A percentile compares a stretch with the other conserved stretches of the same genome.
Evolutionary conservation across 805 yeast genomes (phyloP).

Genomic region (Kazachstania psychrophila): DNA sequence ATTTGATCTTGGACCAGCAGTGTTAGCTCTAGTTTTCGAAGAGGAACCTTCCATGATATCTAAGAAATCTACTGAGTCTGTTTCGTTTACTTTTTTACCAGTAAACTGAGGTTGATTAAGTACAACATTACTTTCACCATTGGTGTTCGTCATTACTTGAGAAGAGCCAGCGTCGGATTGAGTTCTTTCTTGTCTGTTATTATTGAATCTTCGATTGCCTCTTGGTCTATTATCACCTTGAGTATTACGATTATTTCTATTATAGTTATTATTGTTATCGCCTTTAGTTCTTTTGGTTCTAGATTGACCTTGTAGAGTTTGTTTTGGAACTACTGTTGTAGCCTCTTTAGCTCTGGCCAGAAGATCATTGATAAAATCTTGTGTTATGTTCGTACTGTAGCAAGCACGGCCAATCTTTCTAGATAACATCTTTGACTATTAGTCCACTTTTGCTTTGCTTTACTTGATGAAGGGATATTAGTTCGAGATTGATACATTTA

Average conservation of each 20-base stretch:
- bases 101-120: conserved; percentile 4
- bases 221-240: background rate
- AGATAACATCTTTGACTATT: conserved; percentile 1
- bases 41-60: background rate
- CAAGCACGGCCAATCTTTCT: conserved; percentile 2
- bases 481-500: too few species aligned
- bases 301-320: background rate
- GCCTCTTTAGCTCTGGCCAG: conserved; percentile 27
- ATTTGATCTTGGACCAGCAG: background rate
- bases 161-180: background rate
- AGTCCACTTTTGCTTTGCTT: too few species aligned
- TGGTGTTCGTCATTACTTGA: background rate
- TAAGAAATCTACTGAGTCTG: conserved; percentile 1
- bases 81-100: background rate
- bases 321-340: conserved; percentile 9
- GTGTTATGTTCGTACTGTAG: conserved; percentile 14
- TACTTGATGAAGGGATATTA: too few species aligned
- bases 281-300: background rate
- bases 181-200: background rate
- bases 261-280: conserved; percentile 1
- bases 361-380: conserved; percentile 26
- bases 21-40: too few species aligned
- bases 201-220: background rate
- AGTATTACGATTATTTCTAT: conserved; percentile 2
- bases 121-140: background rate